Conservation (phyloP, 163 green algal genomes). For the Chlorella variabilis region DNA sequence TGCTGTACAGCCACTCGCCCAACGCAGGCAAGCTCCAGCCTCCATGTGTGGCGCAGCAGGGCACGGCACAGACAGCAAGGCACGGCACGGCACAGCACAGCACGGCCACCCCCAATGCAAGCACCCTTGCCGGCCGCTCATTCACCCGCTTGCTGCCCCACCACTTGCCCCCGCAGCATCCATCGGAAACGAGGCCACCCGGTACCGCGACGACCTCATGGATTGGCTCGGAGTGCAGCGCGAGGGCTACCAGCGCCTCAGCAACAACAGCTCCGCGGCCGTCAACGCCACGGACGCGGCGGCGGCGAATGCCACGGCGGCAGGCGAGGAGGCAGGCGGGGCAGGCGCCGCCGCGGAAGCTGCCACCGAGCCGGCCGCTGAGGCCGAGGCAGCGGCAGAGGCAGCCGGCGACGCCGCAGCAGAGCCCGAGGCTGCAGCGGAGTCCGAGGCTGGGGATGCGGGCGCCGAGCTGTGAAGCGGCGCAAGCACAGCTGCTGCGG, state of each 20-base stretch:
- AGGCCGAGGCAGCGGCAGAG: neutral
- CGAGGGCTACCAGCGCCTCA: constrained; percentile 21
- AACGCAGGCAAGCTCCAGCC: constrained; percentile 24
- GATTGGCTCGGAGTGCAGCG: constrained; percentile 51
- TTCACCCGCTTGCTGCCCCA: neutral
- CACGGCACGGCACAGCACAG: too few species aligned
- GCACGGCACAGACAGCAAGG: too few species aligned
- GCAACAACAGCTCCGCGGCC: neutral
- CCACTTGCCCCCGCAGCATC: constrained; percentile 12
- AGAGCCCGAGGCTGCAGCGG: neutral
- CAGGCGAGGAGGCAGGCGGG: neutral
- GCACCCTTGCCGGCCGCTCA: neutral
- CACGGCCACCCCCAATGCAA: neutral
- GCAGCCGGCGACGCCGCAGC: neutral
- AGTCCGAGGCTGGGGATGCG: neutral
- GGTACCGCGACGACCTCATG: constrained; percentile 53
- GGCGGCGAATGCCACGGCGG: neutral
- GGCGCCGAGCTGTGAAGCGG: neutral
- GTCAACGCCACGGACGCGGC: constrained; percentile 7
- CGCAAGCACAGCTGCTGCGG: neutral
- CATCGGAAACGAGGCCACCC: constrained; percentile 34
- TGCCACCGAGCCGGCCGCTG: neutral
- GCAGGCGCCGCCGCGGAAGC: neutral
- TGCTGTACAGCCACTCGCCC: constrained; percentile 62
- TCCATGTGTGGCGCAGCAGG: neutral